Conservation (phyloP, 768 basidiomycete genomes). For the Zangia roseola region DNA sequence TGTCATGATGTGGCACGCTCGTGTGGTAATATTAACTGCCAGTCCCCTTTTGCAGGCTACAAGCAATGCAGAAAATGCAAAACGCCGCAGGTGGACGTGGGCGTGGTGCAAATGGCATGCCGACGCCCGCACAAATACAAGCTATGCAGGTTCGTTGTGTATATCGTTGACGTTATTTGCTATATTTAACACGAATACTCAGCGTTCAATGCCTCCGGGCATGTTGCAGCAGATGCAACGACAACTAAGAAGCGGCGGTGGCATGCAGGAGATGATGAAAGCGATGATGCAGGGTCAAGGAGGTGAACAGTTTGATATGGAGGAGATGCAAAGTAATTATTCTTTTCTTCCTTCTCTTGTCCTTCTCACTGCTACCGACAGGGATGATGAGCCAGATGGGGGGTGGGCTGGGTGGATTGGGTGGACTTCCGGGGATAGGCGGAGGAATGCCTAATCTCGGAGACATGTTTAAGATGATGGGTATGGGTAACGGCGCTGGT, state of each 20-base stretch:
- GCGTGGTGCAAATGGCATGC: constrained; percentile 83
- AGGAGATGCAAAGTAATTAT: constrained; percentile 84
- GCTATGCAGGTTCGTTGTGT: constrained; percentile 76
- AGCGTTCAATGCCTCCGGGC: constrained; percentile 94
- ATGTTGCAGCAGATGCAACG: constrained; percentile 93
- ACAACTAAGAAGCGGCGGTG: constrained; percentile 76
- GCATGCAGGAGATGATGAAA: constrained; percentile 98
- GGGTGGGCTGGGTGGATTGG: constrained; percentile 45
- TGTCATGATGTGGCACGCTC: constrained; percentile 21
- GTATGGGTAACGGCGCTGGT: constrained; percentile 57
- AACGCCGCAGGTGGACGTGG: constrained; percentile 82
- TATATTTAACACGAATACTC: constrained; percentile 6
- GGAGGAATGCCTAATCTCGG: constrained; percentile 71
- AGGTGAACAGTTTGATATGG: constrained; percentile 88
- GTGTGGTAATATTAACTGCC: constrained; percentile 5
- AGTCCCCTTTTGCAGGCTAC: constrained; percentile 50
- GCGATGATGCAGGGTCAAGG: constrained; percentile 96
- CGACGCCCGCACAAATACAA: constrained; percentile 89
- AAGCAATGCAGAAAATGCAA: constrained; percentile 93
- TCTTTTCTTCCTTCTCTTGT: constrained; percentile 2
- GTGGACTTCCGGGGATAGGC: constrained; percentile 50
- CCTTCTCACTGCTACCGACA: constrained; percentile 29
- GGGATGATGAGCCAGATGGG: constrained; percentile 92
- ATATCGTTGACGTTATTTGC: neutral
- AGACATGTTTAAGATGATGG: constrained; percentile 89